Evolutionary conservation across 208 protist genomes (phyloP).

Genomic region (Blechomonas ayalai): DNA sequence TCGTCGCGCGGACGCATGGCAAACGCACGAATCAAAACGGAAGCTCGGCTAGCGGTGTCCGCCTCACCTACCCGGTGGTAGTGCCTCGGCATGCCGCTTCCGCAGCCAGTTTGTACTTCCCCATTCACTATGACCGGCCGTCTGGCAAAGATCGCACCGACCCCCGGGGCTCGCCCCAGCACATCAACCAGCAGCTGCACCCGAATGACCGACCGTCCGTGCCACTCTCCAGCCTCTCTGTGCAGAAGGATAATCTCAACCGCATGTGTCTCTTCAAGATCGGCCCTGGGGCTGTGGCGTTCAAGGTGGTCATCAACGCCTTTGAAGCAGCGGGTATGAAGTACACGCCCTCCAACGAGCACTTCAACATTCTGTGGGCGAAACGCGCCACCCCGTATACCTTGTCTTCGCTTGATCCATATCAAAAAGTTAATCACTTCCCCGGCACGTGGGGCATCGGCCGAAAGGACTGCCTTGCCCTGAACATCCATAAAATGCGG

Average conservation of each 20-base stretch:
- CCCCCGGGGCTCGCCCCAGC: constrained; percentile 28
- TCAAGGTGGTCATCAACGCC: constrained; percentile 82
- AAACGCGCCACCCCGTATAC: constrained; percentile 83
- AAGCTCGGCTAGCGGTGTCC: constrained; percentile 1
- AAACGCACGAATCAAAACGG: no score
- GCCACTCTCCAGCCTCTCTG: constrained; percentile 26
- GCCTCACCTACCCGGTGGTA: constrained; percentile 45
- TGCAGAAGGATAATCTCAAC: constrained; percentile 79
- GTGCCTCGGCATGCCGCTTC: constrained; percentile 50
- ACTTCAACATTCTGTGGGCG: constrained; percentile 90
- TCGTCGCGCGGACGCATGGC: no score
- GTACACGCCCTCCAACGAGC: constrained; percentile 77
- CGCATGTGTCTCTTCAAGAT: constrained; percentile 88
- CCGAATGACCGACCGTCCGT: constrained; percentile 47
- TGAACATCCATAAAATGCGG: constrained; percentile 75
- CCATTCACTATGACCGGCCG: constrained; percentile 44
- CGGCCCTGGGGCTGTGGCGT: constrained; percentile 85
- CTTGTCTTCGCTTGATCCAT: constrained; percentile 59
- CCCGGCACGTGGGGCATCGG: constrained; percentile 89
- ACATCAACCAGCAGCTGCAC: constrained; percentile 64
- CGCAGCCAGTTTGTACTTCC: constrained; percentile 67
- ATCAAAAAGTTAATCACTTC: constrained; percentile 92
- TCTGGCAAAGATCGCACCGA: constrained; percentile 16
- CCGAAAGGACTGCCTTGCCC: constrained; percentile 81
- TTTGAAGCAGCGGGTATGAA: constrained; percentile 78